Evolutionary conservation across 371 early-diverging fungal species (phyloP), one percentile per base, ranked within the genome.

Genomic region (Rhizopus delemar): DNA sequence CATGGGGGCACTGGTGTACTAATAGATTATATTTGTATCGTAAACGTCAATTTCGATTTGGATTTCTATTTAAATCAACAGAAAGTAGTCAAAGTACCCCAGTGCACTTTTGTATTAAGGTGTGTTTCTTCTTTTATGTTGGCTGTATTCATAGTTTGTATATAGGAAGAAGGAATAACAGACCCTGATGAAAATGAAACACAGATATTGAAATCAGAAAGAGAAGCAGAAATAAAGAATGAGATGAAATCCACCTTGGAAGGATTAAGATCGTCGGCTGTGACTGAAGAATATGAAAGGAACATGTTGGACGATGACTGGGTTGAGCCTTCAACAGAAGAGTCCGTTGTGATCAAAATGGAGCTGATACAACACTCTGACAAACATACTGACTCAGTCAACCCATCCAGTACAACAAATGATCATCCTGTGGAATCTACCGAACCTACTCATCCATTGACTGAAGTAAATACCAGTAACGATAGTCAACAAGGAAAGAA

Each of bases 1-100:
- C 46, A 5, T 67, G 67, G 62, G 67, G 67, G 4, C 33, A 56
- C n/a, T 59, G 59, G 59, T 67, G 62, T 51, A 34, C 51, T 4
- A 62, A 52, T 41, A 59, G 67, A n/a, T n/a, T 67, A 15, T 62
- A 59, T 22, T 29, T 67, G n/a, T 67, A 39, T 32, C 56, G 56
- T 34, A 54, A 48, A 15, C 39, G 53, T 41, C 31, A 56, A 9
- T 55, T 15, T 35, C 33, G 58, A 4, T 66, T 41, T 35, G 67
- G 62, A 4, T 61, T 57, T 11, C 43, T 66, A 16, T 66, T 58
- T 36, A 67, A 62, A 32, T 54, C 62, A 29, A 28, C 15, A 28
- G 51, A 67, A n/a, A 38, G 54, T 3, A 29, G n/a, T 6, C 31
- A 31, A n/a, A 50, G 15, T 8, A 32, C 22, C 5, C 56, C 56